These are phyloP conservation scores for Glycyrrhiza uralensis DNA, from an alignment of 306 rosid genomes.

Conservation along the genomic window DNA sequence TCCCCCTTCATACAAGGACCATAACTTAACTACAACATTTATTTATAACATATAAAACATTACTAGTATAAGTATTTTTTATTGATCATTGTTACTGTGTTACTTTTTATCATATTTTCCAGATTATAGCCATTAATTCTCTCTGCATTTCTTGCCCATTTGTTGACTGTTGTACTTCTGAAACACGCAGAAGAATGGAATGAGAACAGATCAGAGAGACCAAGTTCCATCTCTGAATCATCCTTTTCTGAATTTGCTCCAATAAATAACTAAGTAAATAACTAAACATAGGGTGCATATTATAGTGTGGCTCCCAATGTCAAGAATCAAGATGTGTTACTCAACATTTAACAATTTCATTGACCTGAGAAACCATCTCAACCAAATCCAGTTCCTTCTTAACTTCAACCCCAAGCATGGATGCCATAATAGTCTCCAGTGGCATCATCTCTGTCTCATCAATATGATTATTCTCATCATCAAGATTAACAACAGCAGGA, in stretches of 20 bases:
- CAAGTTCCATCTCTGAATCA: background rate
- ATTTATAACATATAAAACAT: background rate
- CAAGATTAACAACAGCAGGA: background rate
- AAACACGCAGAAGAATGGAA: background rate
- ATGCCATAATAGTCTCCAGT: constrained; percentile 17
- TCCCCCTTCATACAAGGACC: background rate
- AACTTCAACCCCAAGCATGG: constrained; percentile 37
- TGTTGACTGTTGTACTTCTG: background rate
- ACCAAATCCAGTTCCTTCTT: constrained; percentile 80
- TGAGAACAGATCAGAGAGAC: background rate
- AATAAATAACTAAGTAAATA: background rate
- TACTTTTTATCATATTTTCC: background rate
- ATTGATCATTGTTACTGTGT: background rate
- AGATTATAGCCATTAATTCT: background rate
- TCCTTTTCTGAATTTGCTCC: constrained; percentile 13
- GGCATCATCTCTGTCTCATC: constrained; percentile 32
- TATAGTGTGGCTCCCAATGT: background rate
- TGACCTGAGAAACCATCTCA: constrained; percentile 63
- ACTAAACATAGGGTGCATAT: background rate
- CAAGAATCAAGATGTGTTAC: background rate
- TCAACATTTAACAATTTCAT: background rate
- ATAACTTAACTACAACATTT: background rate
- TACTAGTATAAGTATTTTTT: background rate
- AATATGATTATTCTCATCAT: constrained; percentile 6
- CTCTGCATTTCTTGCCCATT: constrained; percentile 1